Conservation (phyloP, 1,139 yeast species). For the Hyphopichia buzzinii region DNA sequence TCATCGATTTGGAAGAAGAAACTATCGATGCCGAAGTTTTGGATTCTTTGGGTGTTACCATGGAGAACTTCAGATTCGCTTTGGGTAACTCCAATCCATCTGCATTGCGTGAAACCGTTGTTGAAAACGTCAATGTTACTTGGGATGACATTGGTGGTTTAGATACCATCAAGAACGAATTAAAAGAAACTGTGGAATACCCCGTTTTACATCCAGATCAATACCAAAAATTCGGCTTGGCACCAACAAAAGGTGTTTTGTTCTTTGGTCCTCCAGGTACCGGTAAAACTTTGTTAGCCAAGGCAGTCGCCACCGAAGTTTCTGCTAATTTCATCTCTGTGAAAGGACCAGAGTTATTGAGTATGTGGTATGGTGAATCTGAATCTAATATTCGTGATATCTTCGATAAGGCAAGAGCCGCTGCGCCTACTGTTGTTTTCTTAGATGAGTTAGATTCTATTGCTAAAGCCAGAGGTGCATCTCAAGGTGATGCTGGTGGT, state of each 20-base stretch:
- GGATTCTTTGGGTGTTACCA: slow-evolving; percentile 95
- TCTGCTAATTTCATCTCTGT: slow-evolving; percentile 96
- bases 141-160: slow-evolving; percentile 98
- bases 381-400: slow-evolving; percentile 97
- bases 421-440: slow-evolving; percentile 97
- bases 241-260: slow-evolving; percentile 97
- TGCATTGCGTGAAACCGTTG: slow-evolving; percentile 98
- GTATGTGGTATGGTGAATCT: slow-evolving; percentile 99
- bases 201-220: slow-evolving; percentile 99
- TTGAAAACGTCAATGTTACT: slow-evolving; percentile 95
- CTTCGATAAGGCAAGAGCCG: slow-evolving; percentile 97
- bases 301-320: slow-evolving; percentile 98
- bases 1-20: slow-evolving; percentile 95
- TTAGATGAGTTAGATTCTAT: slow-evolving; percentile 97
- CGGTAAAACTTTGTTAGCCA: slow-evolving; percentile 95
- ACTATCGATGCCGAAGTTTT: slow-evolving; percentile 97
- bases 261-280: slow-evolving; percentile 99
- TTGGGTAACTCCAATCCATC: slow-evolving; percentile 98
- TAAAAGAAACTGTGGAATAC: slow-evolving; percentile 97
- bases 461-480: slow-evolving; percentile 96
- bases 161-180: slow-evolving; percentile 91
- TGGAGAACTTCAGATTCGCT: slow-evolving; percentile 98
- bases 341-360: slow-evolving; percentile 93
- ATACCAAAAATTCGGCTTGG: slow-evolving; percentile 94
- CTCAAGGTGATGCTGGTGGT: slow-evolving; percentile 93